Percentiles rank a stretch among this genome's conserved stretches.
Conservation (phyloP, 768 basidiomycete species). For the Pleurotus platypus region DNA sequence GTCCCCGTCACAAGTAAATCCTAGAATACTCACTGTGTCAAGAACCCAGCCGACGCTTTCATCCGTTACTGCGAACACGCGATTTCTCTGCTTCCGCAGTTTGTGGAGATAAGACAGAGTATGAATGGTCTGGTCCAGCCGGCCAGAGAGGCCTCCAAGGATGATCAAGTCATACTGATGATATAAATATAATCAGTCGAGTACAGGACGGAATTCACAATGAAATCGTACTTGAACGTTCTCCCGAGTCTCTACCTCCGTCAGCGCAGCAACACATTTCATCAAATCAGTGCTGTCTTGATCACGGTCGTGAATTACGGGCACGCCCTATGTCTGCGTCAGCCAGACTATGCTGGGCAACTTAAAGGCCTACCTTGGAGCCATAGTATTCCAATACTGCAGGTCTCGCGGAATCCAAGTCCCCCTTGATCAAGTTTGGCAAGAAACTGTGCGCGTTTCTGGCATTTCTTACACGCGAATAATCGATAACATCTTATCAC, state of each 20-base stretch:
- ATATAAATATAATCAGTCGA: conserved; percentile 18
- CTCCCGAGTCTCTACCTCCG: conserved; percentile 47
- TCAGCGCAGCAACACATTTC: conserved; percentile 77
- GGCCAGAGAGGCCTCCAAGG: conserved; percentile 85
- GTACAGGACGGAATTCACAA: background rate
- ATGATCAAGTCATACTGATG: conserved; percentile 67
- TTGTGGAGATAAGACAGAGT: conserved; percentile 84
- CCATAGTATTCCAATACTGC: conserved; percentile 74
- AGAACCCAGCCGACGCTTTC: conserved; percentile 92
- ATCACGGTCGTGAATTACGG: conserved; percentile 61
- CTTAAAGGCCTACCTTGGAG: conserved; percentile 39
- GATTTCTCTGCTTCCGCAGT: conserved; percentile 54
- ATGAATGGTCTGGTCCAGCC: conserved; percentile 93
- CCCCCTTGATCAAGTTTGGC: conserved; percentile 90
- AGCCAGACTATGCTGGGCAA: background rate
- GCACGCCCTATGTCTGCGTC: conserved; percentile 51
- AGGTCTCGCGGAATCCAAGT: conserved; percentile 81
- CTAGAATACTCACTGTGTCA: conserved; percentile 49
- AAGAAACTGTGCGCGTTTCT: conserved; percentile 45
- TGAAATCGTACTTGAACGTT: conserved; percentile 26
- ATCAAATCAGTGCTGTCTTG: conserved; percentile 92
- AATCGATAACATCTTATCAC: background rate
- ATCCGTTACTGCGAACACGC: conserved; percentile 79
- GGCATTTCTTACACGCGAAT: background rate
- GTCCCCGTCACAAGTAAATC: background rate